Base-by-base conservation (phyloP, 805 yeast species). In the Deakozyma indianensis region DNA sequence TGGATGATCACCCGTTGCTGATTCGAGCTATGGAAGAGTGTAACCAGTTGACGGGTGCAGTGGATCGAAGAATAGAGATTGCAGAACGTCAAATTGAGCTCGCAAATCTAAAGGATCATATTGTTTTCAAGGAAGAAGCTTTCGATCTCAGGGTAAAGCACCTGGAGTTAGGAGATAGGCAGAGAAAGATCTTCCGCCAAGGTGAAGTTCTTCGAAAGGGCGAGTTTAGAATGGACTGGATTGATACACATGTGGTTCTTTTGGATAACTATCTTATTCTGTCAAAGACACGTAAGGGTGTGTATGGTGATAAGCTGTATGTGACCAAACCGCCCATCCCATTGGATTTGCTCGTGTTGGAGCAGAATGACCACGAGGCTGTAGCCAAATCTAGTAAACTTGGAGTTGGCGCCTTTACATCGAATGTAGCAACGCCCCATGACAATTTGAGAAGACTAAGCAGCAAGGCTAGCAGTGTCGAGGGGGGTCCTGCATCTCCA, bases 231-330 rank as follows among this genome's bases (percentile, higher is more conserved):
- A 64, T 78, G 24, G 80, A 78, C 35, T 69, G 82, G 35, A 63
- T 67, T 4, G 65, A 70, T 0, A 61, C 67, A 1, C 68, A 74
- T 51, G 53, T 82, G 22, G 74, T 83, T 18, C 61, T 85, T 23
- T 61, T 85, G 44, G 94, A 85, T 56, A 83, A 85, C 54, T 83
- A 70, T 53, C 61, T 85, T 41, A 56, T 66, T 2, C 47, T 66
- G 22, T 58, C 68, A 4, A 65, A 65, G 44, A 51, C 53, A 9
- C 51, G 63, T 3, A 64, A 63, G 25, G 67, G 63, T 2, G 49
- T 48, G 45, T 54, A 55, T 29, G 65, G 65, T 1, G 50, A 53
- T 2, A 61, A 59, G 25, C 57, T 57, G 44, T 59, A 56, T 23
- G 61, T 64, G 29, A 56, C 67, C 3, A 61, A 59, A 44, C 46